Base-by-base conservation (phyloP, 345 rosid genomes). In the Eucalyptus victrix region DNA sequence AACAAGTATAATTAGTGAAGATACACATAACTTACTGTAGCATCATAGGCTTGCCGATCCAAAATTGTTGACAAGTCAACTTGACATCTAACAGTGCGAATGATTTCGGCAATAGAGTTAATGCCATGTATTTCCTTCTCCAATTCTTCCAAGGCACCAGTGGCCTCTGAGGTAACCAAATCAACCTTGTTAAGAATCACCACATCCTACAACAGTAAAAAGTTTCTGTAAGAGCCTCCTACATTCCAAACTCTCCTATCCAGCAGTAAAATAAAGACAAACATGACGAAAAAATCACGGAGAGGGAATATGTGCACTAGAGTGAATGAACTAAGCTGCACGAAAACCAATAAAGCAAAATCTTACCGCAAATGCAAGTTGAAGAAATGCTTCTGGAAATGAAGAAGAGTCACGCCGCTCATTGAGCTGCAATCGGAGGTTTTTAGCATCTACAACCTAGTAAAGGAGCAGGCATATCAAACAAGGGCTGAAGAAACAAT, bases 361-460 rank as follows among this genome's bases (percentile, higher is more conserved):
- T 89, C 90, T 89, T 94, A 97, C 99, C 87, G 99, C 99, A 94
- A 96, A 97, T 83, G 97, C 99, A 83, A 97, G 96, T 87, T 97
- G 99, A 92, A 92, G 95, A 92, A 94, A 95, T 83, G 97, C 99
- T 94, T 97, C 99, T 30, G 99, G 96, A 94, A 95, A 97, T 19
- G 97, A 94, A 89, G 97, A 93, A 51, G 96, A 93, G 87, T 92
- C 92, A 62, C 90, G 92, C 53, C 89, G 92, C 89, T 93, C 92
- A 69, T 92, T 91, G 89, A 97, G 95, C 94, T 96, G 98, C 92
- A 95, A 94, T 15, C 89, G 95, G 86, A 97, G 96, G 91, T 97
- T 97, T 91, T 95, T 97, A 91, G 99, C 99, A 94, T 97, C 99
- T 90, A 95, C 99, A 53, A 97, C 99, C 99, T 97, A 88, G 87